Evolutionary conservation across 129 eudicot species (phyloP).

Genomic region (Flaveria robusta): DNA sequence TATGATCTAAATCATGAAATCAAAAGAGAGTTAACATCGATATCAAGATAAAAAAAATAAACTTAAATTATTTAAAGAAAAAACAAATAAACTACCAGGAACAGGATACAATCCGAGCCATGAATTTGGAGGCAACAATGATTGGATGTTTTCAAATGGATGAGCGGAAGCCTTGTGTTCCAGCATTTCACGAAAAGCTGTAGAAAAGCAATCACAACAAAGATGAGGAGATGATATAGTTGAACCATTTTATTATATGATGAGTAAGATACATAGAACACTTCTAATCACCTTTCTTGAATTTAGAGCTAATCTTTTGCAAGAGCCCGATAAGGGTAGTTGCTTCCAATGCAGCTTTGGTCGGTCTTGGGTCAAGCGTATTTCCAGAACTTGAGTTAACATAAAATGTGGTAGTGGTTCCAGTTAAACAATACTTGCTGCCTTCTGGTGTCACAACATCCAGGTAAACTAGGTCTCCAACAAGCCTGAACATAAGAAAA

Average conservation of each 20-base stretch:
- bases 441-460: constrained; percentile 83
- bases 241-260: neutral
- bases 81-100: constrained; percentile 56
- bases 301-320: constrained; percentile 89
- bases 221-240: neutral
- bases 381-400: constrained; percentile 79
- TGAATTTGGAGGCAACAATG: constrained; percentile 85
- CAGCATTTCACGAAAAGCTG: constrained; percentile 90
- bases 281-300: constrained; percentile 72
- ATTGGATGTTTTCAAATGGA: constrained; percentile 95
- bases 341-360: constrained; percentile 67
- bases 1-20: constrained; percentile 57
- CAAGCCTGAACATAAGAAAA: constrained; percentile 55
- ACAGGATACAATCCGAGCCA: constrained; percentile 88
- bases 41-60: constrained; percentile 4
- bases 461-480: constrained; percentile 86
- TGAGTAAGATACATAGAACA: constrained; percentile 10
- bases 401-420: constrained; percentile 76
- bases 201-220: constrained; percentile 9
- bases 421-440: constrained; percentile 78
- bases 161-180: constrained; percentile 87
- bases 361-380: constrained; percentile 74
- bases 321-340: constrained; percentile 81
- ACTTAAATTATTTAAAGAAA: neutral
- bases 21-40: neutral